These are phyloP conservation scores for Deakozyma indianensis DNA, from an alignment of 805 yeast species.

Conservation along the genomic window DNA sequence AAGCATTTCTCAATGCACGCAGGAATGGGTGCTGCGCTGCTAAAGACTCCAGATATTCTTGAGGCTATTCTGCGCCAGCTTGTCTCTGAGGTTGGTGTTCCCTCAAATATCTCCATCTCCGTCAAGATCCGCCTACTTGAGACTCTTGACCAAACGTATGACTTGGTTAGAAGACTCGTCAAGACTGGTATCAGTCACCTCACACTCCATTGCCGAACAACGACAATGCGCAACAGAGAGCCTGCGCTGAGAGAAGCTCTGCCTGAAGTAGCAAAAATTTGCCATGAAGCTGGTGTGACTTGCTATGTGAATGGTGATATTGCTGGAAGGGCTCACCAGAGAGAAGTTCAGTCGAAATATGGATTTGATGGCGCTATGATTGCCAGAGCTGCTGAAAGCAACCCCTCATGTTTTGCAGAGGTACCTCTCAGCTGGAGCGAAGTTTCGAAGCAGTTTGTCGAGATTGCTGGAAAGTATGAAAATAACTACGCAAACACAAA, in stretches of 20 bases:
- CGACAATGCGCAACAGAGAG: conserved; percentile 73
- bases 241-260: conserved; percentile 62
- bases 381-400: conserved; percentile 79
- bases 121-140: conserved; percentile 79
- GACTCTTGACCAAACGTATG: conserved; percentile 42
- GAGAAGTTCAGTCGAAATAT: conserved; percentile 34
- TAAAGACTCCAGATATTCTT: conserved; percentile 66
- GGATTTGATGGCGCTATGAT: conserved; percentile 77
- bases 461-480: conserved; percentile 38
- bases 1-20: conserved; percentile 88
- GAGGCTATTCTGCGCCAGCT: conserved; percentile 52
- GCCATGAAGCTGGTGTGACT: conserved; percentile 48
- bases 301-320: conserved; percentile 77
- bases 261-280: conserved; percentile 42
- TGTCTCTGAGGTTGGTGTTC: conserved; percentile 70
- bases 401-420: conserved; percentile 59
- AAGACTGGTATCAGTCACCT: conserved; percentile 73
- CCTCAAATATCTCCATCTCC: conserved; percentile 65
- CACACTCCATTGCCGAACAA: conserved; percentile 85
- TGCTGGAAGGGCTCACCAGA: conserved; percentile 37
- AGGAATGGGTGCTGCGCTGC: conserved; percentile 95
- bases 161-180: conserved; percentile 41
- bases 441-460: conserved; percentile 40
- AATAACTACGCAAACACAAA: conserved; percentile 65
- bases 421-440: conserved; percentile 29